These are phyloP conservation scores for Tieghemostelium lacteum DNA, from an alignment of 78 protist species.

Conservation along the genomic window DNA sequence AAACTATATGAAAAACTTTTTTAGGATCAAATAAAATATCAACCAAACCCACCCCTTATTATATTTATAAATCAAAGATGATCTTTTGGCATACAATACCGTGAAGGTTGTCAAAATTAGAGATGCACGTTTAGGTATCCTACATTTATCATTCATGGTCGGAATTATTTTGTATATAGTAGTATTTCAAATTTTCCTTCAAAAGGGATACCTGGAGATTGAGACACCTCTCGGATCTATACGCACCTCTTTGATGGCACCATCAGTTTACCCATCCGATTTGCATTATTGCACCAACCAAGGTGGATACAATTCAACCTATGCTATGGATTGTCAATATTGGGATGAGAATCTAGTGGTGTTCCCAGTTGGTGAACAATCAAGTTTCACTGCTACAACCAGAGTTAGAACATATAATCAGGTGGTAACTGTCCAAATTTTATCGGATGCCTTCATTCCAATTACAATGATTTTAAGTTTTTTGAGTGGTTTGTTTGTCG, in stretches of 20 bases:
- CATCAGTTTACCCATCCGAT: neutral
- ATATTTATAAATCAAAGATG: too few relatives aligned
- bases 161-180: conserved; percentile 15
- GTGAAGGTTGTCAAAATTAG: conserved; percentile 45
- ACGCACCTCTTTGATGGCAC: conserved; percentile 21
- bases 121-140: conserved; percentile 22
- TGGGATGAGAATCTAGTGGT: neutral
- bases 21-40: too few relatives aligned
- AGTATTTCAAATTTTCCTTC: neutral
- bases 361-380: neutral
- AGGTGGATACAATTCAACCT: neutral
- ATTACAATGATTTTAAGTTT: too few relatives aligned
- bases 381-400: neutral
- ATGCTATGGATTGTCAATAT: neutral
- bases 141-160: conserved; percentile 2
- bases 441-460: too few relatives aligned
- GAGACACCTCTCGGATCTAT: conserved; percentile 36
- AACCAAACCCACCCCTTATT: too few relatives aligned
- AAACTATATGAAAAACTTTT: too few relatives aligned
- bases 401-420: neutral
- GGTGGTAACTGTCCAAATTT: too few relatives aligned
- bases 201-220: conserved; percentile 14
- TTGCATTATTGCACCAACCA: neutral
- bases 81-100: conserved; percentile 10
- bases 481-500: too few relatives aligned